Evolutionary conservation across 768 basidiomycete genomes (phyloP), one percentile per base, ranked within the genome.

Genomic region (Pulveroboletus frians): DNA sequence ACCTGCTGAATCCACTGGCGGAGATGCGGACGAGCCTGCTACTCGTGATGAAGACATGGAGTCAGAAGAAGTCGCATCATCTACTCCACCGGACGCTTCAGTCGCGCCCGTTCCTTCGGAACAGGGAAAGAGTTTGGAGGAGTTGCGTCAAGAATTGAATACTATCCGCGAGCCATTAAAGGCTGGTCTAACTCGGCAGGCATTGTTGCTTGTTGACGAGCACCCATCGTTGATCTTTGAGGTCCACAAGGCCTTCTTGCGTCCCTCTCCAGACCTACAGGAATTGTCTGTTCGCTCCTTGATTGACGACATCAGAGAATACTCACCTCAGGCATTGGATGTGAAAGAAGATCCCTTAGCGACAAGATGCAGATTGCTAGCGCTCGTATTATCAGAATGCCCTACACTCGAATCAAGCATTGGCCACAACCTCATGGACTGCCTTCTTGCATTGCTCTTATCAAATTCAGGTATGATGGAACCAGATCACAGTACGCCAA

Each of bases 141-240:
- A 86, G 58, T 81, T 81, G 77, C 76, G 76, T 51, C 75, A 76
- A 43, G 80, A 84, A 49, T 70, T 97, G 46, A 77, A 86, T 41
- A 75, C 73, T 27, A 73, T 75, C 17, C 77, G 94, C 15, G 81
- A 87, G 47, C 73, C 80, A 26, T 65, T 93, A 31, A 81, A 83
- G 54, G 73, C 75, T 9, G 73, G 73, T 18, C 74, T 98, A 53
- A 79, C 85, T 39, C 72, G 75, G 15, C 82, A 81, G 39, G 85
- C 91, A 0, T 71, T 99, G 47, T 69, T 73, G 10, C 77, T 99
- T 27, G 83, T 95, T 39, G 93, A 96, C 61, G 83, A 88, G 54
- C 86, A 93, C 59, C 82, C 88, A 3, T 84, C 86, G 8, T 78
- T 98, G 47, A 81, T 96, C 36, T 96, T 94, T 62, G 92, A 96